phyloP scores from a whole-genome alignment of 768 basidiomycete genomes.

The Pholiota molesta region DNA sequence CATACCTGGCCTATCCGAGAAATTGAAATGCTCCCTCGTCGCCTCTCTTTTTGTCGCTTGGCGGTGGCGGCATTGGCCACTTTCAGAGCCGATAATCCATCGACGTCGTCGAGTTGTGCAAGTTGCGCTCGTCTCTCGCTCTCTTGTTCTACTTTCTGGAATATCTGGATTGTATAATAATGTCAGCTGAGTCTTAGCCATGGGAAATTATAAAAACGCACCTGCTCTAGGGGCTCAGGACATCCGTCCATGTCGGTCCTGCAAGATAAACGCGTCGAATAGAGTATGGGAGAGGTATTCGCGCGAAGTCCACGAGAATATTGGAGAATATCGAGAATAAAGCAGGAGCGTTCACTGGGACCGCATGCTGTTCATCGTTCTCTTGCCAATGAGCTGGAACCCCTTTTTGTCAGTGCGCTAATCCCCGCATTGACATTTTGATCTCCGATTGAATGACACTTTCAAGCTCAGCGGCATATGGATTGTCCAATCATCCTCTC shows the following conservation, averaged over 20 bases:
- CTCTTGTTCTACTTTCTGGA: slow-evolving; percentile 59
- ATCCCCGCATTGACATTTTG: slow-evolving; percentile 9
- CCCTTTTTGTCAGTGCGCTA: slow-evolving; percentile 9
- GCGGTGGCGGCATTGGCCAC: slow-evolving; percentile 23
- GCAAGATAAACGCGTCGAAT: neutral
- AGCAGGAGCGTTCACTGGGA: neutral
- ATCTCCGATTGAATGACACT: slow-evolving; percentile 2
- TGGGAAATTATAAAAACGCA: slow-evolving; percentile 13
- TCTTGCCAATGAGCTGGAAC: neutral
- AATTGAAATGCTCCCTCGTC: slow-evolving; percentile 57
- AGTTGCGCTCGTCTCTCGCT: slow-evolving; percentile 51
- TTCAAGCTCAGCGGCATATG: neutral
- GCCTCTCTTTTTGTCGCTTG: slow-evolving; percentile 37
- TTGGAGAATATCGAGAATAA: neutral
- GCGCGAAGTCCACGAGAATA: neutral
- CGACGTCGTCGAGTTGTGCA: slow-evolving; percentile 26
- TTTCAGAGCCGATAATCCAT: slow-evolving; percentile 17
- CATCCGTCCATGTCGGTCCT: slow-evolving; percentile 22
- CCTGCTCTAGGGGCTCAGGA: slow-evolving; percentile 37
- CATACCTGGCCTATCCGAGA: slow-evolving; percentile 64
- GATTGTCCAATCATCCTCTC: no score
- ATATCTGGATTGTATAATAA: slow-evolving; percentile 43
- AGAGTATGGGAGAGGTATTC: neutral
- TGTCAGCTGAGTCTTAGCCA: neutral
- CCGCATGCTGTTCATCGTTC: slow-evolving; percentile 3